phyloP scores from a whole-genome alignment of 148 eudicot species.

The Silene uniflora region DNA sequence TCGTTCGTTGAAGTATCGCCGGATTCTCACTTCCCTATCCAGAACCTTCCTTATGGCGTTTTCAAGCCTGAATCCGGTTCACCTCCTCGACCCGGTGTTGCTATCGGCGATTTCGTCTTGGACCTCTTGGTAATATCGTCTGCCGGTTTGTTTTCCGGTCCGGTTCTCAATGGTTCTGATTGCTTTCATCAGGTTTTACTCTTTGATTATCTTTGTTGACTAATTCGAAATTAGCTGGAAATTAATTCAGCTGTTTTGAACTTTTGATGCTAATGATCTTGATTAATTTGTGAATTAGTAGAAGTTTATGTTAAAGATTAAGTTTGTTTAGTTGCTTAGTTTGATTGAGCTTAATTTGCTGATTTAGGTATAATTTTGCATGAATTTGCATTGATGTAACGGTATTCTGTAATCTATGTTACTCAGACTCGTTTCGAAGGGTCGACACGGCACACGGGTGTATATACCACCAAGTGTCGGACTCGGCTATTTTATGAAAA shows the following conservation, averaged over 20 bases:
- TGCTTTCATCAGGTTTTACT: constrained; percentile 74
- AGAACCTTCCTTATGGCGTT: constrained; percentile 89
- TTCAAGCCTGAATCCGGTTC: constrained; percentile 55
- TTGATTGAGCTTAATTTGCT: too few relatives aligned
- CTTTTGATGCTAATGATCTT: too few relatives aligned
- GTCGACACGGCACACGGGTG: too few relatives aligned
- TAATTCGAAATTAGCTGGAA: neutral
- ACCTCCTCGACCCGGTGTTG: constrained; percentile 72
- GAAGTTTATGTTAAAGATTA: too few relatives aligned
- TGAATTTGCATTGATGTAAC: too few relatives aligned
- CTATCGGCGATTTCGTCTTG: constrained; percentile 77
- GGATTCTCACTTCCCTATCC: constrained; percentile 79
- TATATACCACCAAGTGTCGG: too few relatives aligned
- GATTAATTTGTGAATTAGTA: too few relatives aligned
- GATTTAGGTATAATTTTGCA: too few relatives aligned
- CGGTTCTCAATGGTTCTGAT: constrained; percentile 58
- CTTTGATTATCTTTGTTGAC: neutral
- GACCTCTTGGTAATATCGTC: constrained; percentile 63
- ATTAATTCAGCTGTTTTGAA: neutral
- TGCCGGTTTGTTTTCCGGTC: constrained; percentile 65
- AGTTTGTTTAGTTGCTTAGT: too few relatives aligned
- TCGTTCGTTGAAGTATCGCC: constrained; percentile 64
- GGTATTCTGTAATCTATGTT: too few relatives aligned
- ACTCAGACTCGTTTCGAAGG: too few relatives aligned
- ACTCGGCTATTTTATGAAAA: too few relatives aligned